These are phyloP conservation scores for Spiromyces aspiralis DNA, from an alignment of 371 early-diverging fungal genomes.

Conservation along the genomic window DNA sequence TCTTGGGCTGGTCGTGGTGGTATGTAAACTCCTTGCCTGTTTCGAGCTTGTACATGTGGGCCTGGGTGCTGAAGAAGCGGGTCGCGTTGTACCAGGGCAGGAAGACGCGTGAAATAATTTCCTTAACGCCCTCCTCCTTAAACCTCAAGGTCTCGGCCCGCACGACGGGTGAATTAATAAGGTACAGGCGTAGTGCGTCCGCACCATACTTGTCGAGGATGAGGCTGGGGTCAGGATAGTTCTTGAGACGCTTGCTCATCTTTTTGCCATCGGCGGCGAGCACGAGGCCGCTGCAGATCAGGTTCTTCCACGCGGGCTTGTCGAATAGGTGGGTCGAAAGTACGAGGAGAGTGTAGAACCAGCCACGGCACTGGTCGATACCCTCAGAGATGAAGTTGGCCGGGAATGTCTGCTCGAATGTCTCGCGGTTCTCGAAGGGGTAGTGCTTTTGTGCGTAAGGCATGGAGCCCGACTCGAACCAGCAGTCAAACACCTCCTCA, in stretches of 20 bases:
- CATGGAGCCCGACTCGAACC: slow-evolving; percentile 98
- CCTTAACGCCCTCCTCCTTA: slow-evolving; percentile 98
- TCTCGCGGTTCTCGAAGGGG: slow-evolving; percentile 92
- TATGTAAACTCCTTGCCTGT: slow-evolving; percentile 59
- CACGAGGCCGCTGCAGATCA: slow-evolving; percentile 98
- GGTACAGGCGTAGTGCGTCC: slow-evolving; percentile 94
- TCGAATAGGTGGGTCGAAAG: slow-evolving; percentile 97
- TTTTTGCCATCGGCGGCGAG: slow-evolving; percentile 99
- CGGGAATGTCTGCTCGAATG: slow-evolving; percentile 84
- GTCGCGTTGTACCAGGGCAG: slow-evolving; percentile 99
- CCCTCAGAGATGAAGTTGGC: slow-evolving; percentile 99
- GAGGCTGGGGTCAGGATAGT: slow-evolving; percentile 95
- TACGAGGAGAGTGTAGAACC: slow-evolving; percentile 99
- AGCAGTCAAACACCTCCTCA: slow-evolving; percentile 99
- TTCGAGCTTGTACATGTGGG: slow-evolving; percentile 78
- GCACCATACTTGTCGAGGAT: slow-evolving; percentile 94
- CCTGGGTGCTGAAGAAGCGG: slow-evolving; percentile 91
- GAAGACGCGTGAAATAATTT: slow-evolving; percentile 88
- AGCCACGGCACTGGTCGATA: slow-evolving; percentile 99
- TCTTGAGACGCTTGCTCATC: slow-evolving; percentile 99
- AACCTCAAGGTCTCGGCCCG: slow-evolving; percentile 96
- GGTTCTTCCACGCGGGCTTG: slow-evolving; percentile 98
- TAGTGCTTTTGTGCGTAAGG: slow-evolving; percentile 99
- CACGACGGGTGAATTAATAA: slow-evolving; percentile 99
- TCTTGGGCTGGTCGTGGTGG: slow-evolving; percentile 39